A percentile compares a stretch with the other conserved stretches of the same genome.
phyloP scores from a whole-genome alignment of 768 basidiomycete genomes.

The Termitomyces sp. region DNA sequence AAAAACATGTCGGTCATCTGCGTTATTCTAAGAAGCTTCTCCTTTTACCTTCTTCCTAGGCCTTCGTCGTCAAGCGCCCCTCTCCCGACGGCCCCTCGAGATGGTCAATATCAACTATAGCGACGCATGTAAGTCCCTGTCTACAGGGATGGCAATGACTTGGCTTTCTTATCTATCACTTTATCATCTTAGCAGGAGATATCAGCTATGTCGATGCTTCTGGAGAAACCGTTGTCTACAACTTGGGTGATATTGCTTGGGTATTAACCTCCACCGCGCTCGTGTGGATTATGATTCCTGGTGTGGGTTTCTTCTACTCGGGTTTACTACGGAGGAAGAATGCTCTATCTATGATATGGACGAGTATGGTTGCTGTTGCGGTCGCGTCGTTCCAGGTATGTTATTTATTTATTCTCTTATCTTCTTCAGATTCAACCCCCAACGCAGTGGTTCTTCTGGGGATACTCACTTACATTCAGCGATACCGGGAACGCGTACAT shows the following conservation, averaged over 20 bases:
- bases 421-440: background rate
- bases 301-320: constrained; percentile 87
- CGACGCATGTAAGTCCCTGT: constrained; percentile 21
- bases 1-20: background rate
- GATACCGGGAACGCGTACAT: constrained; percentile 74
- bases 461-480: constrained; percentile 88
- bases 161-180: constrained; percentile 1
- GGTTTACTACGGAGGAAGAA: constrained; percentile 92
- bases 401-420: constrained; percentile 9
- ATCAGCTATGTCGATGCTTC: constrained; percentile 27
- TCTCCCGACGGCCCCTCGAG: background rate
- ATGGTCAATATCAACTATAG: constrained; percentile 31
- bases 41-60: background rate
- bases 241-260: constrained; percentile 52
- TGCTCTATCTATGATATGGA: constrained; percentile 86
- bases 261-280: constrained; percentile 71
- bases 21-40: background rate
- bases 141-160: background rate
- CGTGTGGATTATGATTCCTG: constrained; percentile 84
- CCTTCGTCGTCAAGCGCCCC: background rate
- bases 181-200: constrained; percentile 42
- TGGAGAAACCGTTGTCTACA: constrained; percentile 34
- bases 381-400: constrained; percentile 83
- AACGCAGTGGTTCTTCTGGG: constrained; percentile 94
- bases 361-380: constrained; percentile 71